A percentile compares a stretch with the other conserved stretches of the same genome.
Conservation (phyloP, 306 rosid genomes). For the Carpinus fangiana region DNA sequence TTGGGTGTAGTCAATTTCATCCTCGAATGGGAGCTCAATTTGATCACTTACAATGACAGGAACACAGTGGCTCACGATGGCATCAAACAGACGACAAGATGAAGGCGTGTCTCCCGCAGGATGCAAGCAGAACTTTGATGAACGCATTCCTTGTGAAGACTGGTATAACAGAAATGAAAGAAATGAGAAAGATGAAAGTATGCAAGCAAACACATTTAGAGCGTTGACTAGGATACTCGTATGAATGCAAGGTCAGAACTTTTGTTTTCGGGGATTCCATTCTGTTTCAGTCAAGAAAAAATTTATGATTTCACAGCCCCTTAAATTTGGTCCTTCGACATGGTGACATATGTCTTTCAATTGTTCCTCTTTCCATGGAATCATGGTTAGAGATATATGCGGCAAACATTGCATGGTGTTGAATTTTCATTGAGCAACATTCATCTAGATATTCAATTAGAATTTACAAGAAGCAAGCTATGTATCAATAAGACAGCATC, state of each 20-base stretch:
- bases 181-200: conserved; percentile 14
- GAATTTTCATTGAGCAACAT: conserved; percentile 4
- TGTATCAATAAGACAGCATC: background rate
- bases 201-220: background rate
- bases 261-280: conserved; percentile 8
- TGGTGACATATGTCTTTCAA: background rate
- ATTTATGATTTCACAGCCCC: background rate
- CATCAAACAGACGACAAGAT: conserved; percentile 96
- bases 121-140: conserved; percentile 90
- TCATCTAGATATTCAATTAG: conserved; percentile 18
- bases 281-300: background rate
- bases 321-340: background rate
- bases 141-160: conserved; percentile 89
- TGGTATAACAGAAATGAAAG: conserved; percentile 36
- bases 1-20: conserved; percentile 77
- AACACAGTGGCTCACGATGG: conserved; percentile 93
- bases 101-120: conserved; percentile 99
- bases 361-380: conserved; percentile 12
- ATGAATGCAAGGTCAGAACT: conserved; percentile 19
- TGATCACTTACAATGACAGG: conserved; percentile 95
- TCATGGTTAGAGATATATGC: background rate
- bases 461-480: background rate
- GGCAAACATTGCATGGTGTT: conserved; percentile 15
- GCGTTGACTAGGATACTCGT: conserved; percentile 4
- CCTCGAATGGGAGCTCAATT: conserved; percentile 97